Conservation (phyloP, 345 rosid species). For the Gossypium australe region DNA sequence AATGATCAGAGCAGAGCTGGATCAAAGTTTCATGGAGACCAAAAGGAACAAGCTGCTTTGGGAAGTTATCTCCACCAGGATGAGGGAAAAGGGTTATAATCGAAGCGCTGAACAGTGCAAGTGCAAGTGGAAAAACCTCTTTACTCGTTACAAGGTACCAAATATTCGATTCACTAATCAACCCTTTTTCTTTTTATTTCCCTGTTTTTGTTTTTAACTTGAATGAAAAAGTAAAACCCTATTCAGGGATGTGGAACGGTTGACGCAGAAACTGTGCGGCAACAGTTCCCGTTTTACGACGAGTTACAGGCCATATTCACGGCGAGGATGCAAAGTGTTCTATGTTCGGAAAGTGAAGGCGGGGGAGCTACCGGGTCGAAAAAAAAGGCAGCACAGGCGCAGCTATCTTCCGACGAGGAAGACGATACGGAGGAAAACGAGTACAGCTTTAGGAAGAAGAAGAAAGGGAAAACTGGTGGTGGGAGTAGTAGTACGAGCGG, state of each 20-base stretch:
- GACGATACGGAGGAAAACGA: conserved; percentile 60
- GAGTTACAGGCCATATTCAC: conserved; percentile 70
- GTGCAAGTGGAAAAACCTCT: conserved; percentile 99
- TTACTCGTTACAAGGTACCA: conserved; percentile 86
- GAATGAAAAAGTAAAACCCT: too few species aligned
- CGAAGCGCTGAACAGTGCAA: conserved; percentile 99
- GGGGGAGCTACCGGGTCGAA: conserved; percentile 40
- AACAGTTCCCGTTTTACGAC: conserved; percentile 76
- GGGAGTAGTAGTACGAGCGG: conserved; percentile 13
- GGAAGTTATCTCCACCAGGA: conserved; percentile 69
- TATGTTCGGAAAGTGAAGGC: conserved; percentile 76
- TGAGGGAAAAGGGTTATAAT: conserved; percentile 74
- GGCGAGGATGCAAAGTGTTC: conserved; percentile 60
- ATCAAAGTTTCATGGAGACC: conserved; percentile 87
- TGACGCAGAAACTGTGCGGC: conserved; percentile 68
- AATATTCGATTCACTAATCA: neutral
- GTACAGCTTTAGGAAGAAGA: conserved; percentile 38
- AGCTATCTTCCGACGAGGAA: conserved; percentile 69
- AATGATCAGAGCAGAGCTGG: conserved; percentile 74
- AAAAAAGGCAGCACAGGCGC: conserved; percentile 32
- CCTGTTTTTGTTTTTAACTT: too few species aligned
- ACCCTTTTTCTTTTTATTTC: neutral
- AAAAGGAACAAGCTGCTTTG: conserved; percentile 89
- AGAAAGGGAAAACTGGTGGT: conserved; percentile 29
- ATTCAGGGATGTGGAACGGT: conserved; percentile 76